These are phyloP conservation scores for Trichophyton mentagrophytes DNA, from an alignment of 2,329 filamentous ascomycete species.

Conservation along the genomic window DNA sequence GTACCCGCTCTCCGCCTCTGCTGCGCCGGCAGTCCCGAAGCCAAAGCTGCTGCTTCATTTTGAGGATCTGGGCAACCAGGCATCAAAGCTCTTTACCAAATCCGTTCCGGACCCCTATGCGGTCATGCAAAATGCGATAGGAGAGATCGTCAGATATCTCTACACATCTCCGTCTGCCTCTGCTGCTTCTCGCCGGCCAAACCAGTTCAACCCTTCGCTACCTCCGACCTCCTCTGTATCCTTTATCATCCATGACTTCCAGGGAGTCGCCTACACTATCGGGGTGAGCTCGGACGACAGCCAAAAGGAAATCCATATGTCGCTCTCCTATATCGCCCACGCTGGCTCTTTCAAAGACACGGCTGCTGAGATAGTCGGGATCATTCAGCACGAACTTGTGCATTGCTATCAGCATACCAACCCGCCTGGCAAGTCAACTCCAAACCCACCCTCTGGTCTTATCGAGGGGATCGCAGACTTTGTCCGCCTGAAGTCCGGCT, in stretches of 20 bases:
- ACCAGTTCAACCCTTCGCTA: constrained; percentile 26
- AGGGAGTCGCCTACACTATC: constrained; percentile 79
- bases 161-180: constrained; percentile 40
- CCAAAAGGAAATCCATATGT: constrained; percentile 90
- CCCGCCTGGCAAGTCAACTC: constrained; percentile 22
- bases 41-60: constrained; percentile 27
- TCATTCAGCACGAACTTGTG: constrained; percentile 83
- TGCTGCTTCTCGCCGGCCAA: constrained; percentile 9
- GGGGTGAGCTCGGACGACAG: constrained; percentile 65
- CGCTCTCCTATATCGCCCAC: constrained; percentile 55
- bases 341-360: constrained; percentile 18
- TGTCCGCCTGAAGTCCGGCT: constrained; percentile 61
- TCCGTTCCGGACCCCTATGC: constrained; percentile 47
- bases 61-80: constrained; percentile 32
- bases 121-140: constrained; percentile 50
- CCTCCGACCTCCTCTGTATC: constrained; percentile 74
- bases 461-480: constrained; percentile 91
- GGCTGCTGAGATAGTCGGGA: constrained; percentile 58
- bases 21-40: constrained; percentile 13
- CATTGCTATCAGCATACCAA: constrained; percentile 85
- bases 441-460: constrained; percentile 52
- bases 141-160: constrained; percentile 57
- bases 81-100: constrained; percentile 53
- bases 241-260: constrained; percentile 63
- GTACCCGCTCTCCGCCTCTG: background rate